A percentile compares a stretch with the other conserved stretches of the same genome.
phyloP scores from a whole-genome alignment of 2,329 filamentous ascomycete species.

The Phialophora macrospora region DNA sequence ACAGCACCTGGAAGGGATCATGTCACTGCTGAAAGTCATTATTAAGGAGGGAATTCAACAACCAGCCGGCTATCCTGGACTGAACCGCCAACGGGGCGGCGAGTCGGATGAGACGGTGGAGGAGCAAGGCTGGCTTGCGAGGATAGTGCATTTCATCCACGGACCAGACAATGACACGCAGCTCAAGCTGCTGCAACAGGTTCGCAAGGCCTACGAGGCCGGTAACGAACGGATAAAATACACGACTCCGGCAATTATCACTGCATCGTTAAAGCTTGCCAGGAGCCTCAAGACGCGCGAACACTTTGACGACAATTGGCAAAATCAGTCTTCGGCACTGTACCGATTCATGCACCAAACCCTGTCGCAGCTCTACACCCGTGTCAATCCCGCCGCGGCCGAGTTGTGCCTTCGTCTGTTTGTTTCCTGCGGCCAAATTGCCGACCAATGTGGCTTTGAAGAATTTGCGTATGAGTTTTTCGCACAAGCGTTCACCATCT shows the following conservation, averaged over 20 bases:
- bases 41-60: slow-evolving; percentile 90
- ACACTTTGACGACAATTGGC: slow-evolving; percentile 79
- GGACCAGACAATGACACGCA: slow-evolving; percentile 89
- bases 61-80: slow-evolving; percentile 81
- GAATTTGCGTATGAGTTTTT: slow-evolving; percentile 98
- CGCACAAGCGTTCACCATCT: slow-evolving; percentile 96
- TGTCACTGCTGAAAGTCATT: slow-evolving; percentile 86
- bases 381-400: slow-evolving; percentile 79
- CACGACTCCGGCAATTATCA: slow-evolving; percentile 90
- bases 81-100: slow-evolving; percentile 71
- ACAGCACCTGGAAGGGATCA: slow-evolving; percentile 81
- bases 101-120: slow-evolving; percentile 98
- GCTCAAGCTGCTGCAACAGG: slow-evolving; percentile 83
- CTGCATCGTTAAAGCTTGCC: slow-evolving; percentile 85
- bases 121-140: slow-evolving; percentile 95
- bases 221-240: slow-evolving; percentile 96
- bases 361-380: slow-evolving; percentile 83
- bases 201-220: slow-evolving; percentile 82
- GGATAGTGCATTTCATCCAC: slow-evolving; percentile 85
- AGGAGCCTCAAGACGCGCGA: slow-evolving; percentile 87
- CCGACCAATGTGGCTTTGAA: slow-evolving; percentile 88
- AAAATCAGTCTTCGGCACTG: slow-evolving; percentile 74
- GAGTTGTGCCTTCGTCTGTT: slow-evolving; percentile 90
- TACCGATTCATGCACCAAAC: slow-evolving; percentile 96
- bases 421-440: slow-evolving; percentile 87